Base-by-base conservation (phyloP, 176 grass and related monocot species). In the Raddia guianensis region DNA sequence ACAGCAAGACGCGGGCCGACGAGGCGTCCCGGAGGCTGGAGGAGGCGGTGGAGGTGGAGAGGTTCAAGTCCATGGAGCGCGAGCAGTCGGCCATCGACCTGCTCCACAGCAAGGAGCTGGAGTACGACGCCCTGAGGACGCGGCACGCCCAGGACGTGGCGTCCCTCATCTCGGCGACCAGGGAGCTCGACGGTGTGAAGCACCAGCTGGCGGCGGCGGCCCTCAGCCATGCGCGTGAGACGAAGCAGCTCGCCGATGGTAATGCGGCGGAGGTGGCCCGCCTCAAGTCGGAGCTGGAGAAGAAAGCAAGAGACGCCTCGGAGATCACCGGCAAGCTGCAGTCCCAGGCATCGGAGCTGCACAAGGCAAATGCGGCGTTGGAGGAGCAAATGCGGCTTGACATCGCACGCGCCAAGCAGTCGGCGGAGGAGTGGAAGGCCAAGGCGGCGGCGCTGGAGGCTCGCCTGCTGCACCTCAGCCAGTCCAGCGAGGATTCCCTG, bases 21-120 rank as follows among this genome's bases (percentile, higher is more conserved):
- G 88, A 92, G 37, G 79, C 89, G 1, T 47, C 70, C 20, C 83
- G 65, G 42, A 91, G 83, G 61, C 80, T 92, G 3, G 92, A 98
- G 75, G 95, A 94, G 70, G 88, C 81, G 5, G 65, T 85, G 42
- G 92, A 94, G 71, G 83, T 94, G 2, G 92, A 98, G 59, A 78
- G 84, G 71, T 94, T 98, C 84, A 83, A 89, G 63, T 78, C 81
- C 4, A 81, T 89, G 53, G 95, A 98, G 70, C 83, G 83, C 15
- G 95, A 98, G 75, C 88, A 94, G 58, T 52, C 81, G 5, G 68
- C 50, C 75, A 84, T 93, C 40, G 92, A 94, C 8, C 50, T 66
- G 11, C 58, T 80, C 0, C 87, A 80, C 12, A 75, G 53, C 13
- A 89, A 91, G 3, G 83, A 91, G 9, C 88, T 95, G 68, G 78